Evolutionary conservation across 139 green algal species (phyloP).

Genomic region (Pleodorina starrii): DNA sequence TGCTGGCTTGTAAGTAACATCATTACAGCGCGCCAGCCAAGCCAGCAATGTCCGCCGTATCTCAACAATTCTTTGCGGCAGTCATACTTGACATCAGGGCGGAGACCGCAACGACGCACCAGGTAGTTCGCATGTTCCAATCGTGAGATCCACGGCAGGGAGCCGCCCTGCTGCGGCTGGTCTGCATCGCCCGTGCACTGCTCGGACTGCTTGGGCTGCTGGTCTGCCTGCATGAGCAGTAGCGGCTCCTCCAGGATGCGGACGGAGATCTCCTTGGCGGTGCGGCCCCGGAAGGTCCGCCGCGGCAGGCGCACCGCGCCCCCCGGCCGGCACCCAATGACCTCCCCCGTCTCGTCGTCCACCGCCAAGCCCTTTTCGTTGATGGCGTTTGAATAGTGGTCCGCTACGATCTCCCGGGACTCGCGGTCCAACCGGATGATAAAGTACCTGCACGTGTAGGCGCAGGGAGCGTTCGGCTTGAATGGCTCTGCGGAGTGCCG

Average conservation of each 20-base stretch:
- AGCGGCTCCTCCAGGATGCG: conserved; percentile 7
- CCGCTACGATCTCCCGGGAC: not conserved
- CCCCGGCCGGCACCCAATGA: conserved; percentile 13
- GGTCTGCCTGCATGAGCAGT: not conserved
- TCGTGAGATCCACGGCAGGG: conserved; percentile 6
- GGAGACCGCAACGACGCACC: too few relatives aligned
- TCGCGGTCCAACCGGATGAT: conserved; percentile 21
- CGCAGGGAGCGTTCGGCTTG: too few relatives aligned
- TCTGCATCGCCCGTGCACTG: not conserved
- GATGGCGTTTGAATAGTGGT: conserved; percentile 36
- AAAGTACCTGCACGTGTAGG: conserved; percentile 12
- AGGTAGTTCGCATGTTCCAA: conserved; percentile 41
- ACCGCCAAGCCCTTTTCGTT: conserved; percentile 36
- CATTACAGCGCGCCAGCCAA: too few relatives aligned
- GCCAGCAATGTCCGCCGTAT: too few relatives aligned
- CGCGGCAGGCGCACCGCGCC: conserved; percentile 7
- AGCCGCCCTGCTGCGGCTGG: not conserved
- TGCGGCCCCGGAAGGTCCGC: not conserved
- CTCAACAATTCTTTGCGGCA: too few relatives aligned
- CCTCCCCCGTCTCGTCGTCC: conserved; percentile 36
- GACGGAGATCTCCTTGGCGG: conserved; percentile 26
- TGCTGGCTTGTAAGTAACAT: too few relatives aligned
- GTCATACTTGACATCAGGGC: too few relatives aligned
- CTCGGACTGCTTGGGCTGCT: not conserved
- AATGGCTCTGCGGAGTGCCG: too few relatives aligned